Conservation (phyloP, 495 filamentous ascomycete species). For the Podospora pseudocomata region DNA sequence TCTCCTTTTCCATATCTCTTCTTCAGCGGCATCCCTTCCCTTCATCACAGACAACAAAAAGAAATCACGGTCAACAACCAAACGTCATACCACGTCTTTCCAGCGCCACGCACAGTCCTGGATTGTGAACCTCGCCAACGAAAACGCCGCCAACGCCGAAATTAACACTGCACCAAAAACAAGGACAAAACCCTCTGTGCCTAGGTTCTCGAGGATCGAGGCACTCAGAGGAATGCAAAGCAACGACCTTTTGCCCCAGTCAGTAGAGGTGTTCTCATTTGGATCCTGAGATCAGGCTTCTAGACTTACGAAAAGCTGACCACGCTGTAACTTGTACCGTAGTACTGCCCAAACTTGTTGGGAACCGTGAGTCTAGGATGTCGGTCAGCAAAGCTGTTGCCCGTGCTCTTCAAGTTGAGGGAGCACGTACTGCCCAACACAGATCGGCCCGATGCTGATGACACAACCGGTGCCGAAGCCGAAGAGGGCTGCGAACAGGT, state of each 20-base stretch:
- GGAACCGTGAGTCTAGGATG: constrained; percentile 13
- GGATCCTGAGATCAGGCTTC: neutral
- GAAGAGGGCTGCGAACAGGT: constrained; percentile 15
- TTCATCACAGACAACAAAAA: no score
- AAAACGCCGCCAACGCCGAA: constrained; percentile 13
- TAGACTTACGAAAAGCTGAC: constrained; percentile 18
- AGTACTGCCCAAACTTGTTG: constrained; percentile 16
- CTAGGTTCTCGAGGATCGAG: constrained; percentile 11
- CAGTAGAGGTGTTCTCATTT: neutral
- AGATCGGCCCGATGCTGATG: constrained; percentile 15
- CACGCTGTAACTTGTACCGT: constrained; percentile 19
- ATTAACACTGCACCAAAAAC: constrained; percentile 12
- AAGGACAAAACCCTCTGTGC: constrained; percentile 10
- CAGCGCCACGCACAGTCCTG: constrained; percentile 14
- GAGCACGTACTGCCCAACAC: constrained; percentile 13
- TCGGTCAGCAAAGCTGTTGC: neutral
- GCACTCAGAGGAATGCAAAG: constrained; percentile 18
- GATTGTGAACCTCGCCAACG: constrained; percentile 13
- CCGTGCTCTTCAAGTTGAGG: neutral
- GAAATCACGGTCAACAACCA: neutral
- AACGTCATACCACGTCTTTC: constrained; percentile 10
- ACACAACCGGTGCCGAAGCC: constrained; percentile 18
- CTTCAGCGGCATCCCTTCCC: neutral
- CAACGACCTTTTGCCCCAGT: constrained; percentile 1
- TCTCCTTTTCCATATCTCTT: neutral